Base-by-base conservation (phyloP, 805 yeast species). In the Cyberlindnera galapagoensis region DNA sequence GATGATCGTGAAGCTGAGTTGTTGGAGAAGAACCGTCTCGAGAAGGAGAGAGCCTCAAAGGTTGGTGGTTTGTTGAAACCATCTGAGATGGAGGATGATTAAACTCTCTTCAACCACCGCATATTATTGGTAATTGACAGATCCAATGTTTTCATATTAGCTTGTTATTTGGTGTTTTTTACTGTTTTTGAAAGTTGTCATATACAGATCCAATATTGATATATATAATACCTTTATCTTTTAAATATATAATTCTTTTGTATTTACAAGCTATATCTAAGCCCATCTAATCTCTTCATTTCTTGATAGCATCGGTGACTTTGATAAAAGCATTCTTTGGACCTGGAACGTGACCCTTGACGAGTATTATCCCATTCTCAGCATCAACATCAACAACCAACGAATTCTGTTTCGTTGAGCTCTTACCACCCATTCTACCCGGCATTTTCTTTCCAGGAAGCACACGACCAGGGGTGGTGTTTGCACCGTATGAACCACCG, bases 371-470 rank as follows among this genome's bases (percentile, higher is more conserved):
- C 9, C 95, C 95, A 35, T 78, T 75, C 32, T 72, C 87, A 28
- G 80, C 86, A 55, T 84, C 88, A 9, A 80, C 80, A 53, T 81
- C 82, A 51, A 92, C 64, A 15, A 92, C 79, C 53, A 78, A 69
- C 17, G 77, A 67, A 56, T 86, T 88, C 56, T 77, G 82, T 17
- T 76, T 72, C 4, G 97, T 90, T 40, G 74, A 71, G 46, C 65
- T 67, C 34, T 72, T 68, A 40, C 74, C 79, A 45, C 98, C 98
- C 92, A 88, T 80, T 59, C 84, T 83, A 44, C 98, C 98, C 22
- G 97, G 94, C 98, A 92, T 90, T 62, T 87, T 90, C 65, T 85
- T 88, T 16, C 97, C 97, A 11, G 97, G 97, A 41, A 87, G 66
- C 33, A 87, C 85, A 66, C 98, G 82, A 52, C 95, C 97, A 10